These are phyloP conservation scores for Nannochloropsis gaditana DNA, from an alignment of 108 stramenopile genomes.

Conservation along the genomic window DNA sequence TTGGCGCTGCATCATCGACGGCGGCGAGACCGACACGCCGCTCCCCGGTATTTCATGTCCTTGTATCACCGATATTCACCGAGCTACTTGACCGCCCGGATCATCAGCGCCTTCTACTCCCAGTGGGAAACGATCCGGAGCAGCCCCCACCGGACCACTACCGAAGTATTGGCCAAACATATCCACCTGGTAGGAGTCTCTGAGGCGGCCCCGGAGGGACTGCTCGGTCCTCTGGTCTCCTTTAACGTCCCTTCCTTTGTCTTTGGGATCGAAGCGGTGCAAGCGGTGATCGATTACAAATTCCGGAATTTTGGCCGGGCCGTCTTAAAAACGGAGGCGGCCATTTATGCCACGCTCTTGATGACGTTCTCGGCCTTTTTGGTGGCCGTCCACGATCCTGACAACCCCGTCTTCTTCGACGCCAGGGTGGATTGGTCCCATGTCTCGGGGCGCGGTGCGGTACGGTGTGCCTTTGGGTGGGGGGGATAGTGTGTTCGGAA, in stretches of 20 bases:
- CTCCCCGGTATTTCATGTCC: not conserved
- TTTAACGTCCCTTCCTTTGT: not conserved
- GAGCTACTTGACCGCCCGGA: not conserved
- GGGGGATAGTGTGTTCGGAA: no score
- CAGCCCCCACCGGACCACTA: not conserved
- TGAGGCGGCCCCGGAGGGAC: not conserved
- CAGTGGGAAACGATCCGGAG: not conserved
- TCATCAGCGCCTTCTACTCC: not conserved
- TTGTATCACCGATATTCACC: not conserved
- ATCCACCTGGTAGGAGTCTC: not conserved
- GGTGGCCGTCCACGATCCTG: not conserved
- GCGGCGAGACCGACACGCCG: not conserved
- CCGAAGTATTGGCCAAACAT: not conserved
- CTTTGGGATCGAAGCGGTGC: slow-evolving; percentile 11
- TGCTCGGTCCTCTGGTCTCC: not conserved
- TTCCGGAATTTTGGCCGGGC: slow-evolving; percentile 4
- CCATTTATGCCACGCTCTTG: not conserved
- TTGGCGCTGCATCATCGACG: not conserved
- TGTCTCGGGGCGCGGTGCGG: not conserved
- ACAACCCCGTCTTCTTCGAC: not conserved
- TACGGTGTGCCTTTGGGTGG: not conserved
- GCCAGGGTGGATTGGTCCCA: not conserved
- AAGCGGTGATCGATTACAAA: slow-evolving; percentile 1
- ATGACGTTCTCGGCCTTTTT: not conserved
- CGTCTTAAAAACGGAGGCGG: not conserved